Conservation (phyloP, 1,284 basidiomycete species). For the Malassezia sympodialis region DNA sequence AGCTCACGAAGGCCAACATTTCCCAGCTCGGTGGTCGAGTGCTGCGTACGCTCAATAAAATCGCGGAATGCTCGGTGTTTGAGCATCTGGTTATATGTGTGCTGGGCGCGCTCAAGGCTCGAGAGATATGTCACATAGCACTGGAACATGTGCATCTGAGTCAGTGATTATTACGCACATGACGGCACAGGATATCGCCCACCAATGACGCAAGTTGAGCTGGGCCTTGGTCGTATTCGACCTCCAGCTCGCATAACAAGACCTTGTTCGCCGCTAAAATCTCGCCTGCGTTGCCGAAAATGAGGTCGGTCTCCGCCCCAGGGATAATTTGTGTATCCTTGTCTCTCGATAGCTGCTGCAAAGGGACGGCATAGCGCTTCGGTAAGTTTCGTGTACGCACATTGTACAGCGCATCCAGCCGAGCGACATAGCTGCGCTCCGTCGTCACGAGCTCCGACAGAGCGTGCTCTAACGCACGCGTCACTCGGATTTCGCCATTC, state of each 20-base stretch:
- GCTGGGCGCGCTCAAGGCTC: slow-evolving; percentile 84
- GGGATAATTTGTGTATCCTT: slow-evolving; percentile 78
- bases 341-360: slow-evolving; percentile 70
- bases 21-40: slow-evolving; percentile 66
- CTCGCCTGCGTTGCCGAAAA: slow-evolving; percentile 87
- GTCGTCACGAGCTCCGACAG: slow-evolving; percentile 41
- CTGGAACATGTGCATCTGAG: slow-evolving; percentile 56
- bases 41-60: slow-evolving; percentile 65
- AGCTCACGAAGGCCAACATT: slow-evolving; percentile 75
- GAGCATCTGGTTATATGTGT: slow-evolving; percentile 72
- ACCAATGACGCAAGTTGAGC: slow-evolving; percentile 56
- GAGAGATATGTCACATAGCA: slow-evolving; percentile 81
- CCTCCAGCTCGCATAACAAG: slow-evolving; percentile 73
- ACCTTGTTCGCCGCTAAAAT: slow-evolving; percentile 76
- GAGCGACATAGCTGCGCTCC: slow-evolving; percentile 40
- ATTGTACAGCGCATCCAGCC: slow-evolving; percentile 34
- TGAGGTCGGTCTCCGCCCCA: slow-evolving; percentile 75
- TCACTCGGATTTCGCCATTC: slow-evolving; percentile 1
- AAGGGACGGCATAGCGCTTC: slow-evolving; percentile 67
- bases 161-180: slow-evolving; percentile 50
- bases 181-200: slow-evolving; percentile 73
- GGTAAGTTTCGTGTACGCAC: slow-evolving; percentile 8
- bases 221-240: slow-evolving; percentile 52
- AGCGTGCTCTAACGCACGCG: slow-evolving; percentile 7
- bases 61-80: slow-evolving; percentile 67